Evolutionary conservation across 495 filamentous ascomycete species (phyloP), one percentile per base, ranked within the genome.

Genomic region (Aspergillus steynii): DNA sequence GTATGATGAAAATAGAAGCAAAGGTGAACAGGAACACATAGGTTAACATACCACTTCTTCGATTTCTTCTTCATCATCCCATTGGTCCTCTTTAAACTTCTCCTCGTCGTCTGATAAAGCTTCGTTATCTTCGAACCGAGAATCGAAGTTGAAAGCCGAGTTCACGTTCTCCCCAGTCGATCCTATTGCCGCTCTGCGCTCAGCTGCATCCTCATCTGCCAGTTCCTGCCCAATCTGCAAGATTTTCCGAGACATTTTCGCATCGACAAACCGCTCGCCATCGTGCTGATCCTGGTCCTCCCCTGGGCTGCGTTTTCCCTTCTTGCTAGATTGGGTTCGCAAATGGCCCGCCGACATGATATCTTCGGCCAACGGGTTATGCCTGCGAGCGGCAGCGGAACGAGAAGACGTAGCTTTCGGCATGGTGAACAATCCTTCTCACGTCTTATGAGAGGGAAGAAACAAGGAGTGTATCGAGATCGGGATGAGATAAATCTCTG

Each of bases 211-310:
- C 71, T 96, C 92, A 29, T 93, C 90, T 12, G 85, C 86, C 47
- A 96, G 77, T 62, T 91, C 90, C 62, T 91, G 87, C 46, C 91
- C 93, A 66, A 97, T 90, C 60, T 88, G 86, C 60, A 98, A 72
- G 71, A 98, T 97, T 68, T 92, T 92, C 60, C 88, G 82, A 48
- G 93, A 96, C 37, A 91, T 83, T 68, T 90, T 92, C 51, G 92
- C 88, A 72, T 97, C 94, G 57, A 98, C 82, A 68, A 85, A 96
- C 62, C 81, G 78, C 53, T 90, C 84, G 55, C 82, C 81, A 65
- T 88, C 83, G 51, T 84, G 83, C 26, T 86, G 83, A 31, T 85
- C 80, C 28, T 87, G 82, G 29, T 79, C 76, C 45, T 76, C 74
- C 51, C 82, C 66, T 52, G 74, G 69, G 50, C 75, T 86, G 61